Evolutionary conservation across 2,329 filamentous ascomycete genomes (phyloP).

Genomic region (Phaeosphaeriaceae sp.): DNA sequence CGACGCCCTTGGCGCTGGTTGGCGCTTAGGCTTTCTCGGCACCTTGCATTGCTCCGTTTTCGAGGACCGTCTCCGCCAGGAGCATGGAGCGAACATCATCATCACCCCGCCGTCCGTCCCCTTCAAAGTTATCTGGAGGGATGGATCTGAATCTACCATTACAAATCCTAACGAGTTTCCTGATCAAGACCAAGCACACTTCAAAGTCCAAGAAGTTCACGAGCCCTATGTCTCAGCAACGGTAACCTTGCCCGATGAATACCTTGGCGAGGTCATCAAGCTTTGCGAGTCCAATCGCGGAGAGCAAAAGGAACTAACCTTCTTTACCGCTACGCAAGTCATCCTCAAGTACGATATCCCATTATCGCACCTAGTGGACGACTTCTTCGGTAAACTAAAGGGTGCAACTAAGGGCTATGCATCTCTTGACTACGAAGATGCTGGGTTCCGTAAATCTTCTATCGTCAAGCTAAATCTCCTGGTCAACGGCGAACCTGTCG

Average conservation of each 20-base stretch:
- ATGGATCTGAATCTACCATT: slow-evolving; percentile 79
- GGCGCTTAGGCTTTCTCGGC: slow-evolving; percentile 93
- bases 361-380: slow-evolving; percentile 87
- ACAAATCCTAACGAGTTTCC: slow-evolving; percentile 90
- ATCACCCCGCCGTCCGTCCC: slow-evolving; percentile 96
- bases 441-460: slow-evolving; percentile 79
- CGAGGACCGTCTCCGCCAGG: slow-evolving; percentile 90
- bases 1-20: slow-evolving; percentile 90
- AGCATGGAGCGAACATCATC: slow-evolving; percentile 93
- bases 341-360: slow-evolving; percentile 93
- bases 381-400: slow-evolving; percentile 97
- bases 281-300: slow-evolving; percentile 90
- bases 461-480: slow-evolving; percentile 90
- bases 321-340: slow-evolving; percentile 90
- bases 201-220: slow-evolving; percentile 65
- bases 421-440: slow-evolving; percentile 94
- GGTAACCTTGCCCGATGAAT: slow-evolving; percentile 90
- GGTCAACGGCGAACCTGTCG: slow-evolving; percentile 91
- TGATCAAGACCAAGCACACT: slow-evolving; percentile 66
- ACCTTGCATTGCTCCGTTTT: slow-evolving; percentile 99
- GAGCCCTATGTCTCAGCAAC: slow-evolving; percentile 82
- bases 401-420: slow-evolving; percentile 94
- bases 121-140: slow-evolving; percentile 79
- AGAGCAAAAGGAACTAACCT: slow-evolving; percentile 84
- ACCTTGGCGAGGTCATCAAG: slow-evolving; percentile 92